Base-by-base conservation (phyloP, 23 red algal genomes). In the Gracilaria vermiculophylla region DNA sequence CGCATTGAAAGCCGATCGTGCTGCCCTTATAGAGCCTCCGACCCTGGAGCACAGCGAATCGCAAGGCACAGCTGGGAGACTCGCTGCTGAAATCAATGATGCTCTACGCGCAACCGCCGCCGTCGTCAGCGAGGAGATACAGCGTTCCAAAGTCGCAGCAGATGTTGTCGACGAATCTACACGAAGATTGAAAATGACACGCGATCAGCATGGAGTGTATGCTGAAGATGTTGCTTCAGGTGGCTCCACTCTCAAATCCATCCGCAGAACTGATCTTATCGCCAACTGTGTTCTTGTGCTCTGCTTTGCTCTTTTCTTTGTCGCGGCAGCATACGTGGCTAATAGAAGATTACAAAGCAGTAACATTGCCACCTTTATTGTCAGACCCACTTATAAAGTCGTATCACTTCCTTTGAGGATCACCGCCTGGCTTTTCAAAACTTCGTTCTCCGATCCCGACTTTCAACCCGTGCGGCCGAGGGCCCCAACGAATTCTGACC, bases 81-180 rank as follows among this genome's bases (percentile, higher is more conserved):
- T 91, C 41, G 87, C 87, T 14, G 43, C 44, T 0, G 87, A 91
- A 32, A 91, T 91, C 44, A 91, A 80, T 35, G 87, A 80, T 25
- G 64, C 64, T 21, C 49, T 91, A 27, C 37, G 87, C 12, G 62
- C 72, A 28, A 72, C 64, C 17, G 76, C 87, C 12, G 87, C 75
- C 0, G 43, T 91, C 5, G 87, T 91, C 16, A 56, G 28, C 16
- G 87, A 91, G 23, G 73, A 91, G 23, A 66, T 91, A 15, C 50
- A 80, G 17, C 73, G 87, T 17, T 69, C 73, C 2, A 51, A 43
- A 36, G 75, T 74, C 0, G 76, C 87, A 3, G 87, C 60, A 1
- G 87, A 70, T 48, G 76, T 91, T 29, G 54, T 91, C 20, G 87
- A 91, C 29, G 87, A 91, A 5, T 76, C 64, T 17, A 81, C 64